Base-by-base conservation (phyloP, 352 stramenopile species). In the Pythium sukuiense region DNA sequence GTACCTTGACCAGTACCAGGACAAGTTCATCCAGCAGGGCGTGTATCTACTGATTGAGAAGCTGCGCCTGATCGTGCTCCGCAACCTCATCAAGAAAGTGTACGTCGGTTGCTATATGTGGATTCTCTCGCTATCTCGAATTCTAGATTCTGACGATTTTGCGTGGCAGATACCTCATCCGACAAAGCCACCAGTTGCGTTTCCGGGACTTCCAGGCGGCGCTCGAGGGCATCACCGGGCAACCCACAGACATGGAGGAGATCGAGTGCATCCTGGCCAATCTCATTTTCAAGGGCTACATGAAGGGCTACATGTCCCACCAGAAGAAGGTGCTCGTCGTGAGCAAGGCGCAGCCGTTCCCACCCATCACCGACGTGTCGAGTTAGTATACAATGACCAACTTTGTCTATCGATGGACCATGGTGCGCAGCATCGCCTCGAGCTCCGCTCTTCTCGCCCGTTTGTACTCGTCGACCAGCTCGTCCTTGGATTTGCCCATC, bases 251-350 rank as follows among this genome's bases (percentile, higher is more conserved):
- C 69, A 91, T 98, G 75, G 93, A 98, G 70, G 94, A 98, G 79
- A 90, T 99, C 50, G 96, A 99, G 80, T 99, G 96, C 62, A 91
- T 99, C 57, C 74, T 99, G 37, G 92, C 95, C 30, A 99, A 99
- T 76, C 81, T 99, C 41, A 99, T 99, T 71, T 98, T 97, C 74
- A 97, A 97, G 65, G 90, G 94, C 35, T 97, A 97, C 73, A 85
- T 99, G 70, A 96, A 97, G 58, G 96, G 96, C 16, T 99, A 99
- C 82, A 97, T 99, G 76, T 98, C 92, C 56, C 96, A 99, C 79
- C 84, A 93, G 63, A 98, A 98, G 77, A 97, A 97, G 72, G 89
- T 98, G 9, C 78, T 99, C 35, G 95, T 99, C 18, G 79, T 99
- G 32, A 98, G 90, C 69, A 99, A 99, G 69, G 79, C 90, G 64